phyloP scores from a whole-genome alignment of 208 protist species.

The Trypanosoma vivax region DNA sequence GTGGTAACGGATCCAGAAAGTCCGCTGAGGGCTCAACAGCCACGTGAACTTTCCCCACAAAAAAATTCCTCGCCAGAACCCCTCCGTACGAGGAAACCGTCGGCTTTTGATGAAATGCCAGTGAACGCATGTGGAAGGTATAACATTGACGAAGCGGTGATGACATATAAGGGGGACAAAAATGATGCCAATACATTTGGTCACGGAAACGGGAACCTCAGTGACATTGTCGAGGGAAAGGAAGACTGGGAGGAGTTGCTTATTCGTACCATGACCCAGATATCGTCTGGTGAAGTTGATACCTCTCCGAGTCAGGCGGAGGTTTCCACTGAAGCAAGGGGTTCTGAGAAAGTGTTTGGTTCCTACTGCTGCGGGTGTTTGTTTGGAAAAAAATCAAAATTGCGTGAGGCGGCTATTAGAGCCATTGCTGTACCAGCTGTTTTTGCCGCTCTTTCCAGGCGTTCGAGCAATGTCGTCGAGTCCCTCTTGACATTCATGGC shows the following conservation, averaged over 20 bases:
- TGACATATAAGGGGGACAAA: background rate
- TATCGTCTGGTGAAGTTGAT: conserved; percentile 24
- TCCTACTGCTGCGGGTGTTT: conserved; percentile 66
- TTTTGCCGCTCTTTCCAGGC: conserved; percentile 29
- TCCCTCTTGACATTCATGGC: conserved; percentile 60
- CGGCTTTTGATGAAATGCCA: conserved; percentile 59
- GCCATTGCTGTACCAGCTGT: conserved; percentile 44
- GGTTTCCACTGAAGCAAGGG: conserved; percentile 27
- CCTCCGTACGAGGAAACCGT: background rate
- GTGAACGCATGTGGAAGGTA: conserved; percentile 63
- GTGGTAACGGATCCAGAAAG: too few relatives aligned
- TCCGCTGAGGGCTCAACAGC: background rate
- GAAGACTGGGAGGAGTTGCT: conserved; percentile 69
- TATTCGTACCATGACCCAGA: conserved; percentile 41
- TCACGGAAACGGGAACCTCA: background rate
- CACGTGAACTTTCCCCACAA: background rate
- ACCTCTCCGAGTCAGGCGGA: conserved; percentile 39
- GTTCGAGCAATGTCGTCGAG: conserved; percentile 32
- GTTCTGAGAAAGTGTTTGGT: conserved; percentile 55
- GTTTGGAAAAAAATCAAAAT: conserved; percentile 48
- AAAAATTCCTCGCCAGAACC: background rate
- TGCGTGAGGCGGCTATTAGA: conserved; percentile 72
- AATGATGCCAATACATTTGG: background rate
- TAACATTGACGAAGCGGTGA: conserved; percentile 26
- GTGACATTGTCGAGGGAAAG: conserved; percentile 27